Evolutionary conservation across 106 monocot species (phyloP).

Genomic region (Xerophyta viscosa): DNA sequence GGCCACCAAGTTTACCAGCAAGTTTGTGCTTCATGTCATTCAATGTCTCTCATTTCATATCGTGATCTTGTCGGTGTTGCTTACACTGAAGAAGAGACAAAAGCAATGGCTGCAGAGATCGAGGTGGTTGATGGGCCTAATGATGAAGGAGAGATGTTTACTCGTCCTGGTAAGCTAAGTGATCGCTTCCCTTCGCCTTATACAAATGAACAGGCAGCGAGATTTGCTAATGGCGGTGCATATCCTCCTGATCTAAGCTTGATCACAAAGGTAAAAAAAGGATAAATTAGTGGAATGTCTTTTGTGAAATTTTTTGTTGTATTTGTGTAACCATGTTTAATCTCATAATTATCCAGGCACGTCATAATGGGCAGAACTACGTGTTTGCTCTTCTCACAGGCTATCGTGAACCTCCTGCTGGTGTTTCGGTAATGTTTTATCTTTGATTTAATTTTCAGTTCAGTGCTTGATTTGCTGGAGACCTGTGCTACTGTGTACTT

Average conservation of each 20-base stretch:
- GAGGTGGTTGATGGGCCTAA: conserved; percentile 81
- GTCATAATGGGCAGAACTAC: conserved; percentile 83
- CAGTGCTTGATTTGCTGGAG: too few species aligned
- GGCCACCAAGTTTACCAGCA: conserved; percentile 77
- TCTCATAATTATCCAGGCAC: conserved; percentile 42
- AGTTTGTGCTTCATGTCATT: conserved; percentile 69
- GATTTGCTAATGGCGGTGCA: conserved; percentile 75
- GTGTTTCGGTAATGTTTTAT: conserved; percentile 45
- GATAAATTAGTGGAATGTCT: not conserved
- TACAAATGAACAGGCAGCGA: conserved; percentile 65
- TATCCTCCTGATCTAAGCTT: conserved; percentile 74
- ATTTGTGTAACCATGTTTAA: not conserved
- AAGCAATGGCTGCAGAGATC: conserved; percentile 88
- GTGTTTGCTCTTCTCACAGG: conserved; percentile 91
- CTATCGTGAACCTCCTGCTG: conserved; percentile 93
- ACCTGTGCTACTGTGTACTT: too few species aligned
- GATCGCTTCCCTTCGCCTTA: conserved; percentile 78
- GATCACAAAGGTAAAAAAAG: conserved; percentile 50
- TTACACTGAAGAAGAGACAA: conserved; percentile 81
- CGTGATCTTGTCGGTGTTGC: conserved; percentile 87
- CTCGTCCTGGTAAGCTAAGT: conserved; percentile 69
- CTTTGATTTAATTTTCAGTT: not conserved
- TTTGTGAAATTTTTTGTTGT: not conserved
- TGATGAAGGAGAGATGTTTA: conserved; percentile 80
- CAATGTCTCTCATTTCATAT: conserved; percentile 68